These are phyloP conservation scores for Vitis amurensis DNA, from an alignment of 164 flowering plant species.

Conservation along the genomic window DNA sequence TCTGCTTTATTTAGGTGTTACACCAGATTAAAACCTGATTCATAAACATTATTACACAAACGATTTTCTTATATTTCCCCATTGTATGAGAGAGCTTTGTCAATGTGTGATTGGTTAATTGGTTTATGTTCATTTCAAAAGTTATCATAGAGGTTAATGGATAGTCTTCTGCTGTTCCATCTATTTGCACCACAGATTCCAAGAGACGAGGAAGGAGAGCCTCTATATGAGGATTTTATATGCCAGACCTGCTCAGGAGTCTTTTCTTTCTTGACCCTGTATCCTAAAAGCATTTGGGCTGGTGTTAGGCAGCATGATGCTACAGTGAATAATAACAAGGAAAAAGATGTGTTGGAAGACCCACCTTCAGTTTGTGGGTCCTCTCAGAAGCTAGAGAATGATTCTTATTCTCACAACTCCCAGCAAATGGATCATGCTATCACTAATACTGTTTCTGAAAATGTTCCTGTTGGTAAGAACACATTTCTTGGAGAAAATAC, in stretches of 20 bases:
- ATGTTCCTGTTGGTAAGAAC: slow-evolving; percentile 15
- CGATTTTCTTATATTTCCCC: too few species aligned
- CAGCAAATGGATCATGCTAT: slow-evolving; percentile 10
- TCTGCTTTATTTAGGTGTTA: too few species aligned
- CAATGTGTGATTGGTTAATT: not conserved
- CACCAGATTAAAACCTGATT: too few species aligned
- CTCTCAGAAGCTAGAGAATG: slow-evolving; percentile 30
- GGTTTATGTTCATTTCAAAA: not conserved
- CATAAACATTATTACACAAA: too few species aligned
- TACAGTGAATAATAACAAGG: slow-evolving; percentile 26
- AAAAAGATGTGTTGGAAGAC: slow-evolving; percentile 35
- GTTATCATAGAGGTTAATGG: not conserved
- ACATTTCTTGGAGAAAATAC: slow-evolving; percentile 29
- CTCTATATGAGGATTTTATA: slow-evolving; percentile 85
- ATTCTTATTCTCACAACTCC: slow-evolving; percentile 11
- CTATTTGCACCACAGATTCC: slow-evolving; percentile 59
- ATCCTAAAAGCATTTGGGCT: slow-evolving; percentile 63
- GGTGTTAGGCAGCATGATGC: slow-evolving; percentile 29
- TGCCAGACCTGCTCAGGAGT: slow-evolving; percentile 63
- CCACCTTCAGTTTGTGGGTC: slow-evolving; percentile 24
- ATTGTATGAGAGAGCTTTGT: too few species aligned
- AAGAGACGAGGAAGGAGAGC: slow-evolving; percentile 92
- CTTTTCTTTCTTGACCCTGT: slow-evolving; percentile 67
- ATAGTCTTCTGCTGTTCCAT: not conserved
- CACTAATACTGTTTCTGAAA: slow-evolving; percentile 21